Evolutionary conservation across 495 filamentous ascomycete species (phyloP), one percentile per base, ranked within the genome.

Genomic region (Annulohypoxylon moriforme): DNA sequence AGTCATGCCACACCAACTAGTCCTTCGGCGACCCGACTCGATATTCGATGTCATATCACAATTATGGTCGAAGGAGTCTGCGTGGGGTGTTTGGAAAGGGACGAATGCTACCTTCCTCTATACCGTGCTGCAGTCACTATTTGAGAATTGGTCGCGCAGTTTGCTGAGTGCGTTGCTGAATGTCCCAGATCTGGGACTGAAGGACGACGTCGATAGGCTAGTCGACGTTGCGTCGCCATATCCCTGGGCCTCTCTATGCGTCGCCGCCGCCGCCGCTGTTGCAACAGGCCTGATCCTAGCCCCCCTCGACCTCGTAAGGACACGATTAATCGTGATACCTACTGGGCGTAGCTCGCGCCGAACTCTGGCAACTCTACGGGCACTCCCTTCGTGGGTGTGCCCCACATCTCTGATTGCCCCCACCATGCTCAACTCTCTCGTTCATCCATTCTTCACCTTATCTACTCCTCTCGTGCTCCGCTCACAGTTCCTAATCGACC

Each of bases 11-110:
- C 85, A 94, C 79, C 87, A 90, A 24, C 86, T 97, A 31, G 79
- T 80, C 11, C 83, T 97, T 34, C 88, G 89, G 50, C 89, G 87
- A 56, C 85, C 91, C 5, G 87, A 90, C 75, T 93, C 93, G 2
- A 82, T 97, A 60, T 85, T 92, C 62, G 91, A 94, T 58, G 92
- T 93, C 3, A 86, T 98, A 62, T 89, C 88, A 6, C 89, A 94
- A 77, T 81, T 97, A 10, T 98, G 94, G 94, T 82, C 86, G n/a
- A 93, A 91, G 69, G 96, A 96, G 77, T 92, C 93, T 7, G 90
- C 91, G 7, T 94, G 92, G 85, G 96, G 96, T 5, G 89, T 97
- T 0, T 99, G 94, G 94, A 98, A 98, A 82, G 93, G 91, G 25
- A 90, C 93, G 33, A 97, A 97, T 75, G 85, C 91, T n/a, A 94